Base-by-base conservation (phyloP, 202 grass and related monocot genomes). In the Eragrostis tef region DNA sequence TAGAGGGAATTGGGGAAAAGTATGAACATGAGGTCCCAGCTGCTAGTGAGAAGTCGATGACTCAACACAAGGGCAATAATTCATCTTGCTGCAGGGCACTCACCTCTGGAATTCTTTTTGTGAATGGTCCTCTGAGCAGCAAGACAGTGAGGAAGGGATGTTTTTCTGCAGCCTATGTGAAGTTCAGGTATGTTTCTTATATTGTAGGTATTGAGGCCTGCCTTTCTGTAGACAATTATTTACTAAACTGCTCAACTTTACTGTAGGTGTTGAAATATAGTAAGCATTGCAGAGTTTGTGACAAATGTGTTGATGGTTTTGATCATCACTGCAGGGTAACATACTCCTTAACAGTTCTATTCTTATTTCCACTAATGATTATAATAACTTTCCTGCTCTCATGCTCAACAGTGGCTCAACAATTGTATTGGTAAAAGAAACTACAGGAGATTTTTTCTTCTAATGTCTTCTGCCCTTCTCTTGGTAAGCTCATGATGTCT, bases 261-360 rank as follows among this genome's bases (percentile, higher is more conserved):
- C 41, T 87, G 48, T 82, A 99, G 96, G 96, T 99, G 24, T 83
- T 99, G 75, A 99, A 92, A 70, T 99, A 96, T 78, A 99, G 96
- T 53, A 99, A 99, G 70, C 96, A 99, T 56, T 99, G 96, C 68
- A 90, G 96, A 92, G 91, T 99, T 59, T 99, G 96, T 80, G 96
- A 99, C 71, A 99, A 99, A 86, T 99, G 96, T 82, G 93, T 99
- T 44, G 96, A 99, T 11, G 93, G 96, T 56, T 99, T 99, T 79
- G 96, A 99, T 93, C 96, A 99, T 85, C 96, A 99, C 68, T 99
- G 96, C 87, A 87, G 96, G 82, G 96, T 99, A 88, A 89, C 53
- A 60, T 62, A 77, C 59, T 79, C 21, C 2, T 58, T 24, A 84
- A 75, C 22, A 58, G 1, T 57, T 63, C 1, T 78, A 5, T 20